Evolutionary conservation across 345 rosid species (phyloP).

Genomic region (Sapria himalayana): DNA sequence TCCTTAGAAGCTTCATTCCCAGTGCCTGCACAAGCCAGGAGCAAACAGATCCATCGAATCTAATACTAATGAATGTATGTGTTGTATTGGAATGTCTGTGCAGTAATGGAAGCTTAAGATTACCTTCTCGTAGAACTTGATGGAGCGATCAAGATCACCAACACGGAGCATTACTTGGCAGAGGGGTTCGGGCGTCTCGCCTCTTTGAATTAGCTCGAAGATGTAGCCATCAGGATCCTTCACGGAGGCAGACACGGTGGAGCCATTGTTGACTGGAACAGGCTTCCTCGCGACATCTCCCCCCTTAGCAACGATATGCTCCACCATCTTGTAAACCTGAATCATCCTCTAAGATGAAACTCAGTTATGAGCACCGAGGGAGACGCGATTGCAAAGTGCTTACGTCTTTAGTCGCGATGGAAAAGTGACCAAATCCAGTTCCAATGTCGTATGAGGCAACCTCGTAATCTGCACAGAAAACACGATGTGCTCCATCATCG

Average conservation of each 20-base stretch:
- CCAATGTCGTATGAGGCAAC: constrained; percentile 79
- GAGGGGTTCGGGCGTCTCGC: constrained; percentile 74
- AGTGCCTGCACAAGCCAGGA: constrained; percentile 31
- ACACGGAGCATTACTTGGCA: constrained; percentile 96
- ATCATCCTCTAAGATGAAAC: neutral
- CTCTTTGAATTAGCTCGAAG: constrained; percentile 79
- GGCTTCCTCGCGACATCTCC: constrained; percentile 69
- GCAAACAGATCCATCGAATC: neutral
- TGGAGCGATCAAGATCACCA: constrained; percentile 64
- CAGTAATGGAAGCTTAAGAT: no score
- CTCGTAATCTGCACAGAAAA: constrained; percentile 44
- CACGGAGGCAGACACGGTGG: constrained; percentile 49
- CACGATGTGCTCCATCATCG: no score
- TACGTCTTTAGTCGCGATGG: constrained; percentile 73
- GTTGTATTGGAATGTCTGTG: no score
- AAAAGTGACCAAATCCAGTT: constrained; percentile 89
- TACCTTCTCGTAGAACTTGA: constrained; percentile 91
- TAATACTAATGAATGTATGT: no score
- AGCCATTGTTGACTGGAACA: constrained; percentile 86
- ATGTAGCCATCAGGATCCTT: constrained; percentile 94
- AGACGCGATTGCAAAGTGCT: constrained; percentile 7
- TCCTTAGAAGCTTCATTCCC: constrained; percentile 69
- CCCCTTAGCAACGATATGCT: constrained; percentile 50
- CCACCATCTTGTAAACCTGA: constrained; percentile 68
- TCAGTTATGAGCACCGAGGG: constrained; percentile 1